phyloP scores from a whole-genome alignment of 2,329 filamentous ascomycete species.

The Trichoderma sp. region DNA sequence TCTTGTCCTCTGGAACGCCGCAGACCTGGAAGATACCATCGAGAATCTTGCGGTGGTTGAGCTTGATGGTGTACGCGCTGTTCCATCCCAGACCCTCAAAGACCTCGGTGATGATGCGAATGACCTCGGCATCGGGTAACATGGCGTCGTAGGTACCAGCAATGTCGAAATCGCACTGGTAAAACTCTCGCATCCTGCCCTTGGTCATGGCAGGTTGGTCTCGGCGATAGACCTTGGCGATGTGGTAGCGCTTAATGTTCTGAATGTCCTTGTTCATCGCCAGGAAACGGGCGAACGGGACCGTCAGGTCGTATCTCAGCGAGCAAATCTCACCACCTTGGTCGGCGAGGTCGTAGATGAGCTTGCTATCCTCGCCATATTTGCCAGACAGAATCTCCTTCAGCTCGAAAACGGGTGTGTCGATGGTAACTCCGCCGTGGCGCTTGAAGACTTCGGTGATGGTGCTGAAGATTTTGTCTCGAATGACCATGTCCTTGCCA shows the following conservation, averaged over 20 bases:
- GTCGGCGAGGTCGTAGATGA: conserved; percentile 85
- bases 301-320: conserved; percentile 81
- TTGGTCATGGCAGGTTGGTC: conserved; percentile 68
- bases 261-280: conserved; percentile 84
- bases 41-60: conserved; percentile 92
- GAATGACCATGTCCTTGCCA: conserved; percentile 73
- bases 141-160: conserved; percentile 84
- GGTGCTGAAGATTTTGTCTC: conserved; percentile 73
- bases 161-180: conserved; percentile 97
- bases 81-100: conserved; percentile 77
- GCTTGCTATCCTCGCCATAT: conserved; percentile 88
- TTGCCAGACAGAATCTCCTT: conserved; percentile 84
- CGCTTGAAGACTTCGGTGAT: conserved; percentile 79
- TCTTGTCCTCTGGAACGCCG: conserved; percentile 82
- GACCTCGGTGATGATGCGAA: conserved; percentile 80
- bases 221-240: conserved; percentile 72
- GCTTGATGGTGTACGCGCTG: conserved; percentile 77
- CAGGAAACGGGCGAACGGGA: conserved; percentile 87
- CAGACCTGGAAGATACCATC: conserved; percentile 90
- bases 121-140: conserved; percentile 86
- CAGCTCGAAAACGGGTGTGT: conserved; percentile 82
- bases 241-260: conserved; percentile 90
- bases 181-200: conserved; percentile 92
- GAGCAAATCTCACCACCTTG: conserved; percentile 76
- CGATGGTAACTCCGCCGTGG: conserved; percentile 74